Percentiles rank a stretch among this genome's conserved stretches.
Conservation (phyloP, 805 yeast species). For the Sugiyamaella boreocaroliniensis region DNA sequence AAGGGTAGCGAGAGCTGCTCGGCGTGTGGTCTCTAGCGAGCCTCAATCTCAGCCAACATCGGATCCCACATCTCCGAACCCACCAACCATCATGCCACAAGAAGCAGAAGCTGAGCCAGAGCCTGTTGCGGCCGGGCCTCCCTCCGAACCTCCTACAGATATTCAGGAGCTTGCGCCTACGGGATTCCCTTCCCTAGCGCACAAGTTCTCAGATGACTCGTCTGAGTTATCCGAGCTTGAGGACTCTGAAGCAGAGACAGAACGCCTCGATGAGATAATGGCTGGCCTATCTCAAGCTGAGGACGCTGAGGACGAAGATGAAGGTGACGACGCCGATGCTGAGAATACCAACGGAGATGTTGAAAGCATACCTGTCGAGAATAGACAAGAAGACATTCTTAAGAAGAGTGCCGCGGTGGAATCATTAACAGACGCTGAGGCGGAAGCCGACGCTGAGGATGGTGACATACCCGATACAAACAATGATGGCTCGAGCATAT, state of each 20-base stretch:
- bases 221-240: constrained; percentile 39
- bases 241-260: constrained; percentile 87
- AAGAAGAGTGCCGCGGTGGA: neutral
- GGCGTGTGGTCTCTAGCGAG: too few relatives aligned
- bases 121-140: too few relatives aligned
- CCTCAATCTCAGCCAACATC: too few relatives aligned
- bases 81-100: too few relatives aligned
- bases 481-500: neutral
- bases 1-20: too few relatives aligned
- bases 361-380: neutral
- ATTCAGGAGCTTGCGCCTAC: too few relatives aligned
- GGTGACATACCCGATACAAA: neutral
- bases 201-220: constrained; percentile 22
- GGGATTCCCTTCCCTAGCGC: neutral
- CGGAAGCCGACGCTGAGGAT: neutral
- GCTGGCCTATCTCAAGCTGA: constrained; percentile 8
- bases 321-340: neutral
- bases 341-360: neutral
- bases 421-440: neutral
- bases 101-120: too few relatives aligned
- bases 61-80: too few relatives aligned
- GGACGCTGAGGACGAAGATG: constrained; percentile 16
- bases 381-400: neutral
- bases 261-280: constrained; percentile 53
- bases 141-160: too few relatives aligned